Evolutionary conservation across 176 grass and related monocot genomes (phyloP).

Genomic region (Echinochloa phyllopogon): DNA sequence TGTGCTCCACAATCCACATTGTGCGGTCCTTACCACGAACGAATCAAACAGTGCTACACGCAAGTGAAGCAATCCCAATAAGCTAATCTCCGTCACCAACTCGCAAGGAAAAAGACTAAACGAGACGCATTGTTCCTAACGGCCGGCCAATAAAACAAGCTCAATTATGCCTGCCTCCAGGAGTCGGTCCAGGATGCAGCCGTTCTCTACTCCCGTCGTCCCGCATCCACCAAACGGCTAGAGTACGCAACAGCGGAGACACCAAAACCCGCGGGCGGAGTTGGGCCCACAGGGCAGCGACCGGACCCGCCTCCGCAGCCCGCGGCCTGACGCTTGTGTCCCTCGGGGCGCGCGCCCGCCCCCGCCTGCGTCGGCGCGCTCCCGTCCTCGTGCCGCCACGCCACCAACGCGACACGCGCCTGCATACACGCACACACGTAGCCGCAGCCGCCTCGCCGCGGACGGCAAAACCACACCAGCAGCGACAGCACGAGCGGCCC

Average conservation of each 20-base stretch:
- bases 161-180: too few species aligned
- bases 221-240: background rate
- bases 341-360: background rate
- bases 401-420: background rate
- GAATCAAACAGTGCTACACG: too few species aligned
- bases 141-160: background rate
- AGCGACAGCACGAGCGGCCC: too few species aligned
- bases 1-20: too few species aligned
- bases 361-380: background rate
- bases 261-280: background rate
- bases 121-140: background rate
- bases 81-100: too few species aligned
- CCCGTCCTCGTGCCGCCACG: constrained; percentile 7
- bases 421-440: background rate
- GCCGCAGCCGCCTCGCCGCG: background rate
- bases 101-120: too few species aligned
- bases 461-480: too few species aligned
- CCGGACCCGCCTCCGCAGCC: background rate
- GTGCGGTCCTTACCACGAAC: too few species aligned
- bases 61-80: background rate
- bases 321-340: background rate
- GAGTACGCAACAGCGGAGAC: background rate
- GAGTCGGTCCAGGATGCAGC: too few species aligned
- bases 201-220: background rate
- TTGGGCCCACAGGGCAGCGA: background rate